phyloP scores from a whole-genome alignment of 352 stramenopile species.

The Phytophthora kernoviae region DNA sequence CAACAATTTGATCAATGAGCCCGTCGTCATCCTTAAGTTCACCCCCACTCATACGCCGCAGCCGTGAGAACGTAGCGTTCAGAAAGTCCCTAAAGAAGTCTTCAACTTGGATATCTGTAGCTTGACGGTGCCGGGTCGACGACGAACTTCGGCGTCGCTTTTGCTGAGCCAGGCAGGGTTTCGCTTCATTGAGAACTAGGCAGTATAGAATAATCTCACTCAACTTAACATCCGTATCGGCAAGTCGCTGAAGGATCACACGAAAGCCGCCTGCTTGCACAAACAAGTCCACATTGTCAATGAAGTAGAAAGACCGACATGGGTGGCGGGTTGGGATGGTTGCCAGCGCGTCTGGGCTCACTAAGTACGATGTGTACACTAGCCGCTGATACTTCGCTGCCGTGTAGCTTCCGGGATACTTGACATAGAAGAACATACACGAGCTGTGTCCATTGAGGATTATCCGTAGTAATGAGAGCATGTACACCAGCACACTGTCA shows the following conservation, averaged over 20 bases:
- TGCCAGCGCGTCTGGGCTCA: conserved; percentile 58
- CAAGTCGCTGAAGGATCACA: conserved; percentile 71
- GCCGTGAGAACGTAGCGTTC: conserved; percentile 65
- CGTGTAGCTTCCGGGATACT: conserved; percentile 71
- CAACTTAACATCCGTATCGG: conserved; percentile 45
- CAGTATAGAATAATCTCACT: conserved; percentile 74
- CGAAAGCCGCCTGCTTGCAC: conserved; percentile 81
- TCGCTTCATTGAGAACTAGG: conserved; percentile 69
- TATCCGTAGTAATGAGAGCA: conserved; percentile 76
- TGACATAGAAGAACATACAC: conserved; percentile 87
- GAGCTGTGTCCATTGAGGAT: conserved; percentile 79
- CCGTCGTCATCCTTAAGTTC: conserved; percentile 85
- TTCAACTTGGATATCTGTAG: conserved; percentile 54
- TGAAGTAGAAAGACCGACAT: conserved; percentile 79
- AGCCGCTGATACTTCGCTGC: conserved; percentile 66
- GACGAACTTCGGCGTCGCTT: conserved; percentile 61
- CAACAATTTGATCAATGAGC: conserved; percentile 76
- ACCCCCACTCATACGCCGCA: conserved; percentile 67
- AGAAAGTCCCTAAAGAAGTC: conserved; percentile 86
- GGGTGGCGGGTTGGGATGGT: conserved; percentile 68
- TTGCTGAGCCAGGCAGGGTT: conserved; percentile 70
- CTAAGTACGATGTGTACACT: conserved; percentile 77
- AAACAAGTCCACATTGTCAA: conserved; percentile 86
- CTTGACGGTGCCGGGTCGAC: conserved; percentile 35
- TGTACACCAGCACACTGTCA: conserved; percentile 35